Base-by-base conservation (phyloP, 805 yeast species). In the Clavispora asparagi region DNA sequence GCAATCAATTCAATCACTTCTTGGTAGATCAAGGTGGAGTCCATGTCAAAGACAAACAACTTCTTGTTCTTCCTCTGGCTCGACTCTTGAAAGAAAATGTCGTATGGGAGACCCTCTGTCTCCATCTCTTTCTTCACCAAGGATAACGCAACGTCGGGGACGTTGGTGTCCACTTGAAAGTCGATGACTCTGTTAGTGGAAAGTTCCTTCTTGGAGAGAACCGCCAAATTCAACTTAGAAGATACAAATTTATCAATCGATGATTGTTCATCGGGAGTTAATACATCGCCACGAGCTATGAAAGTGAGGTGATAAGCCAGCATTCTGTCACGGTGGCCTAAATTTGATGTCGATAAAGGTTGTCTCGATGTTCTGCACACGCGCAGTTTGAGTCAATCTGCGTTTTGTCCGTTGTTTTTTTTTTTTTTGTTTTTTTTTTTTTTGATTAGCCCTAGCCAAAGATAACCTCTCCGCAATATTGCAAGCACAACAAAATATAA, bases 1-100 rank as follows among this genome's bases (percentile, higher is more conserved):
- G 99, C 99, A 54, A 94, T 92, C 60, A 94, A 67, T 61, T 94
- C 99, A 55, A 94, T 94, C 35, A 94, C 97, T 67, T 94, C 99
- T 67, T 94, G 98, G 63, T 86, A 83, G 53, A 94, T 94, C 60
- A 94, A 71, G 0, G 99, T 94, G 0, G 97, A 90, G 70, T 94
- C 99, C 99, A 94, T 94, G 59, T 94, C 99, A 61, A 94, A 94
- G 10, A 95, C 87, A 50, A 87, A 83, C 42, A 94, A 71, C 57
- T 80, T 77, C 59, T 74, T 77, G 43, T 57, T 28, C 44, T 56
- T 50, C 44, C 77, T 58, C 6, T 49, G 39, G 6, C 37, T 44
- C 7, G 47, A 40, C 2, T 48, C 42, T 49, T 72, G 76, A 46
- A 70, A 57, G 7, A 69, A 55, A 9, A 70, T 50, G 54, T 70